Base-by-base conservation (phyloP, 305 asterid genomes). In the Rubia balearica region DNA sequence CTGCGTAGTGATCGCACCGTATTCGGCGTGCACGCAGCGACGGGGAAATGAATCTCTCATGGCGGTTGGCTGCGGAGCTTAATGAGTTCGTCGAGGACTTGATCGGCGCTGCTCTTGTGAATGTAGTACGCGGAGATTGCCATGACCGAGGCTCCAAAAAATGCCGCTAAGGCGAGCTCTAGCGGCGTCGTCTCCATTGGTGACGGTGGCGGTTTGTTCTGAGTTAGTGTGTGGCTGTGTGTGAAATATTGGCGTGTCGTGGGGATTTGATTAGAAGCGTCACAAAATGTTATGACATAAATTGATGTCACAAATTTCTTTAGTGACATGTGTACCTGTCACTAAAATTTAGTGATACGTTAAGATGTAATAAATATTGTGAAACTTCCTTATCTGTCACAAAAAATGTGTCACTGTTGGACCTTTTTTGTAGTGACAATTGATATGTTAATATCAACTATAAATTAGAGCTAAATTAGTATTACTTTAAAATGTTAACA, bases 111-210 rank as follows among this genome's bases (percentile, higher is more conserved):
- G 84, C 96, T 95, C 61, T 81, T 92, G 85, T 90, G 97, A 83
- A 90, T 72, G 81, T 76, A 92, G 87, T 90, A 86, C 56, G 96
- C 96, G 78, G 98, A 89, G 65, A 92, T 75, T 63, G 95, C 97
- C 96, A 90, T 87, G 0, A 87, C 90, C 65, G 97, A 92, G 48
- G 97, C 98, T 67, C 98, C 98, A 79, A 90, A 87, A n/a, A 92
- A 63, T 13, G 98, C 96, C 51, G 97, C 98, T 64, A 90, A 78
- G 76, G 95, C 82, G 66, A 90, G 83, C 8, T 89, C 93, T 46
- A 83, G 43, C 51, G 91, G 74, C 38, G 95, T 74, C 24, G 95
- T 76, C 64, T 73, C 78, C 56, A 89, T 78, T 61, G 57, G 57
- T 51, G 22, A 21, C 57, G 82, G 76, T 40, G 68, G 68, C 41